phyloP scores from a whole-genome alignment of 2,329 filamentous ascomycete species.

The Drechslerella coelobrocha region DNA sequence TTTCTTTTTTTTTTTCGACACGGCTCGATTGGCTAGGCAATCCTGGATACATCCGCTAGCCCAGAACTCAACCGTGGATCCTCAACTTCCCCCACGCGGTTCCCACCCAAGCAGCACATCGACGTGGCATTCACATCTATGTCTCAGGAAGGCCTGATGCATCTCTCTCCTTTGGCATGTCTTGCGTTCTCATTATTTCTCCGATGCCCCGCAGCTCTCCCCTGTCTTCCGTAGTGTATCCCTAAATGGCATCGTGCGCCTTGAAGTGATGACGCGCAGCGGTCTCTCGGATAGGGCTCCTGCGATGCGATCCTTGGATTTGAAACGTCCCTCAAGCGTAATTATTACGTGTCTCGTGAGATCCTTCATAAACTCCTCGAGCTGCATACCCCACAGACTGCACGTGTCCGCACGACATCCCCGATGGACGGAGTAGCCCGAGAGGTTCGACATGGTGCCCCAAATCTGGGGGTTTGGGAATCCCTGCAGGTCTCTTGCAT shows the following conservation, averaged over 20 bases:
- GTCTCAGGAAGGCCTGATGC: slow-evolving; percentile 21
- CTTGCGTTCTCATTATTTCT: slow-evolving; percentile 16
- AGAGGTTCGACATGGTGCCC: neutral
- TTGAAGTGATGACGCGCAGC: neutral
- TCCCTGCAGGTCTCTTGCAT: neutral
- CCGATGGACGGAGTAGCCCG: neutral
- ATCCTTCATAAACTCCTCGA: neutral
- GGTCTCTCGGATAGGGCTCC: neutral
- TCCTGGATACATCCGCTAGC: neutral
- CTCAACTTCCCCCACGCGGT: neutral
- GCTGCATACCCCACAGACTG: neutral
- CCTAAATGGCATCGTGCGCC: neutral
- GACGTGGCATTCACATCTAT: slow-evolving; percentile 2
- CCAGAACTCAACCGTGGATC: slow-evolving; percentile 4
- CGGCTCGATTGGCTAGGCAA: neutral
- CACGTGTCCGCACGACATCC: neutral
- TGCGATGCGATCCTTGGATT: neutral
- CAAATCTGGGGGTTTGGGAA: neutral
- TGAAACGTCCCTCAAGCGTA: neutral
- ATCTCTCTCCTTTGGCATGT: slow-evolving; percentile 12
- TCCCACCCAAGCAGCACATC: slow-evolving; percentile 1
- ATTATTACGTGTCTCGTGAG: too few relatives aligned
- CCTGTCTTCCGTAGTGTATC: slow-evolving; percentile 1
- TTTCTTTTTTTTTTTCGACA: neutral
- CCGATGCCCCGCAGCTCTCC: slow-evolving; percentile 1